Evolutionary conservation across 1,284 basidiomycete genomes (phyloP), one percentile per base, ranked within the genome.

Genomic region (Leccinum pseudoinsigne): DNA sequence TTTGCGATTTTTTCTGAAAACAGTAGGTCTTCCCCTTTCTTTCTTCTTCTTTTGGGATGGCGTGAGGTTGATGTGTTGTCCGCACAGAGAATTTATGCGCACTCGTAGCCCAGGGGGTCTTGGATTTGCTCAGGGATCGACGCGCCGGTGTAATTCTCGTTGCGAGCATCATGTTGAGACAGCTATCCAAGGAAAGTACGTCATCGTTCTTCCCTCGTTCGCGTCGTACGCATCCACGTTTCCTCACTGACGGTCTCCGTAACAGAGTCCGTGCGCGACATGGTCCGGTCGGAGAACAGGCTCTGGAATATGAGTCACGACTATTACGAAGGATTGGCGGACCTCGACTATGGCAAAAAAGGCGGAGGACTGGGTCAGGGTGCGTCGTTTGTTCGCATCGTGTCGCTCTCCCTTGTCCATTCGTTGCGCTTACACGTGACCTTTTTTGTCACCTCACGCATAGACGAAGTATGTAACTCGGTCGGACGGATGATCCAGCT

Each of bases 381-480:
- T 23, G 50, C 12, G 21, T 51, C 21, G 12, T 51, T 23, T 50
- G 47, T 50, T 50, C 6, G 47, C 12, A 7, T 50, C 5, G 11
- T 21, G 14, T 47, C 18, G 45, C 18, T 47, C 45, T 21, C 45
- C 45, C 18, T 12, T 21, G 18, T 21, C 18, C 47, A 18, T 21
- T 50, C 18, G n/a, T 42, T 21, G 23, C 50, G 21, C 12, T 51
- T 51, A 51, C 21, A 23, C 4, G 3, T 16, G 47, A 50, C 7
- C 12, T 23, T 11, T 45, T 47, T 10, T 18, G 28, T 31, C 10
- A 4, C 18, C 7, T 12, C 18, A 47, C 5, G 8, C n/a, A 31
- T 59, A 72, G 71, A 62, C 2, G 71, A 72, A 58, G 71, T 74
- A 11, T 74, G 71, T 31, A 55, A 65, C 31, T 67, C 71, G 2